phyloP scores from a whole-genome alignment of 345 rosid genomes.

The Syzygium jambos region DNA sequence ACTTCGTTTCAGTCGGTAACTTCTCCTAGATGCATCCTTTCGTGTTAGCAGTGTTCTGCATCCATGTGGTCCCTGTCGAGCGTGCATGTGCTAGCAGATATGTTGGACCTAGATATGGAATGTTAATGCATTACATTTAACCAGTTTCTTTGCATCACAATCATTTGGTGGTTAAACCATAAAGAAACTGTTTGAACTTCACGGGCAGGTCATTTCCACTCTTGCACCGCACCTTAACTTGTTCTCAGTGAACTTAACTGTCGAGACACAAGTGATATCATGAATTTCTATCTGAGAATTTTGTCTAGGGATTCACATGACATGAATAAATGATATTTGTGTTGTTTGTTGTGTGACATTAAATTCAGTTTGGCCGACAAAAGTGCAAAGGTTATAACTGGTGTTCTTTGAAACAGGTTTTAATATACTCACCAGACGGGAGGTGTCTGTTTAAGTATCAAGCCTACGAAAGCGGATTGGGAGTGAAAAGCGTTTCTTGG shows the following conservation, averaged over 20 bases:
- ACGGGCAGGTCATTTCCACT: background rate
- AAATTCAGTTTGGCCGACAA: background rate
- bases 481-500: constrained; percentile 90
- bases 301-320: background rate
- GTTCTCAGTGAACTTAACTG: background rate
- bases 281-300: background rate
- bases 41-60: background rate
- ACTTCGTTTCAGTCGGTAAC: background rate
- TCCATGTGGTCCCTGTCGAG: background rate
- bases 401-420: constrained; percentile 46
- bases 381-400: background rate
- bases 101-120: background rate
- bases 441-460: constrained; percentile 89
- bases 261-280: background rate
- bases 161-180: background rate
- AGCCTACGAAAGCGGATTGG: constrained; percentile 95
- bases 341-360: background rate
- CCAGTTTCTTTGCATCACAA: background rate
- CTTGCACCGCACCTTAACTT: background rate
- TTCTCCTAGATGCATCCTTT: background rate
- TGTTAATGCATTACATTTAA: background rate
- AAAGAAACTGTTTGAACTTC: background rate
- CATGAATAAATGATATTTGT: background rate
- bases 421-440: constrained; percentile 92
- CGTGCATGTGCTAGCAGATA: background rate